Conservation (phyloP, 257 asterid genomes). For the Plantago major region DNA sequence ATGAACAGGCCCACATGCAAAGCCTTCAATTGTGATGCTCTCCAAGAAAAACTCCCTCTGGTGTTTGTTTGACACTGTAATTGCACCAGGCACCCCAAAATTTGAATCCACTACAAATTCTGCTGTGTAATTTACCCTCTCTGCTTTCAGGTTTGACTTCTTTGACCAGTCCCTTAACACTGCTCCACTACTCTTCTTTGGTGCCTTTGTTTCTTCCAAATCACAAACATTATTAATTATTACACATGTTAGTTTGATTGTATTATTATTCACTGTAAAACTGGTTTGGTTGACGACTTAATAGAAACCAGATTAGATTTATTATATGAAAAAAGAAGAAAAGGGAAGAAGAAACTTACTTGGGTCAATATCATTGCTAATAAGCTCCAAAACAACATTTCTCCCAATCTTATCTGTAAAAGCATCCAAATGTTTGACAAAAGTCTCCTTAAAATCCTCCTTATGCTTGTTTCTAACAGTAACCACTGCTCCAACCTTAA, state of each 20-base stretch:
- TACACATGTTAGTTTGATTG: no score
- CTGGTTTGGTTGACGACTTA: no score
- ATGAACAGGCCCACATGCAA: slow-evolving; percentile 80
- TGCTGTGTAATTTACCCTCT: slow-evolving; percentile 75
- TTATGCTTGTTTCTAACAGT: slow-evolving; percentile 74
- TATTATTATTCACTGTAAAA: no score
- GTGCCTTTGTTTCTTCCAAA: slow-evolving; percentile 53
- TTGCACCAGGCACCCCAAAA: slow-evolving; percentile 88
- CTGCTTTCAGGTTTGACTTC: slow-evolving; percentile 70
- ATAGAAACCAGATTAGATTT: no score
- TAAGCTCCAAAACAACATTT: slow-evolving; percentile 65
- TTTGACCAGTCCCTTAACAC: slow-evolving; percentile 84
- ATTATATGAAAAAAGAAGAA: not conserved
- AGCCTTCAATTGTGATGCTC: slow-evolving; percentile 81
- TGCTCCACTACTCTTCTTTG: slow-evolving; percentile 66
- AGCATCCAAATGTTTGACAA: slow-evolving; percentile 73
- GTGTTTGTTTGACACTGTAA: slow-evolving; percentile 67
- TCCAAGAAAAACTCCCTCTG: slow-evolving; percentile 86
- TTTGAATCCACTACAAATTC: slow-evolving; percentile 68
- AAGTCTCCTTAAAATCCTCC: slow-evolving; percentile 66
- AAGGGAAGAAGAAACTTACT: slow-evolving; percentile 36
- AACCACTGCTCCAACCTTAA: slow-evolving; percentile 79
- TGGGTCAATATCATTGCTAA: slow-evolving; percentile 77
- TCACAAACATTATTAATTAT: no score
- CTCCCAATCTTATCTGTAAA: slow-evolving; percentile 75